Evolutionary conservation across 1,284 basidiomycete species (phyloP), one percentile per base, ranked within the genome.

Genomic region (Tilletiopsis washingtonensis): DNA sequence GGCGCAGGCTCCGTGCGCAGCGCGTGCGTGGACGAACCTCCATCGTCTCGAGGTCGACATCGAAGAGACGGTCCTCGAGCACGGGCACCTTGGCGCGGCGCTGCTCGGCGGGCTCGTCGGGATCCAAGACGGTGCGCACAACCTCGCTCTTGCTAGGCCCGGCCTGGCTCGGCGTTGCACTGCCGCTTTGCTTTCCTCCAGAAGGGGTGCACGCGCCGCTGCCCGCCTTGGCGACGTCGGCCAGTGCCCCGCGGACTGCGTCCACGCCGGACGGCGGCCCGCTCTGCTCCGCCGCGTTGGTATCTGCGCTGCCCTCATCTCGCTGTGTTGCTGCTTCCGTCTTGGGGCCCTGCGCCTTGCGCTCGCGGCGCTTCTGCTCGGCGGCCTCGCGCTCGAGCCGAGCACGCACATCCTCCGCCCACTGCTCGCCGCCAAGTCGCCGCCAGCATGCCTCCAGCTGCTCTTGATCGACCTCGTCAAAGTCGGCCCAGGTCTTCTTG

Each of bases 21-120:
- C 9, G 12, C 39, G 4, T 19, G 26, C 14, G 23, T 11, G 19
- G 11, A n/a, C 12, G 14, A 9, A 4, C 38, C 2, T 47, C 14
- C 70, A 69, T 68, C n/a, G 40, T 44, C 19, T 56, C 52, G 32
- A 71, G 48, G 26, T 72, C 67, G 26, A 71, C 70, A 32, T 71
- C 69, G 46, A 69, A 72, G 37, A 72, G 55, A 6, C 53, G 53
- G 49, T 72, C 70, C 54, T 72, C 70, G 49, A 71, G 57, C 9
- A 72, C 70, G 23, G 59, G 52, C 6, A 72, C 68, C 23, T 55
- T 59, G 29, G 59, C 43, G 6, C 42, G 39, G 2, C 64, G 52
- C 25, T 57, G 43, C 15, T 46, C 39, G 12, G 59, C 58, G n/a
- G 61, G 52, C 53, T 71, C 56, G 43, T 69, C 65, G 9, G 67